These are phyloP conservation scores for Trypanosoma lewisi DNA, from an alignment of 208 protist species.

Conservation along the genomic window DNA sequence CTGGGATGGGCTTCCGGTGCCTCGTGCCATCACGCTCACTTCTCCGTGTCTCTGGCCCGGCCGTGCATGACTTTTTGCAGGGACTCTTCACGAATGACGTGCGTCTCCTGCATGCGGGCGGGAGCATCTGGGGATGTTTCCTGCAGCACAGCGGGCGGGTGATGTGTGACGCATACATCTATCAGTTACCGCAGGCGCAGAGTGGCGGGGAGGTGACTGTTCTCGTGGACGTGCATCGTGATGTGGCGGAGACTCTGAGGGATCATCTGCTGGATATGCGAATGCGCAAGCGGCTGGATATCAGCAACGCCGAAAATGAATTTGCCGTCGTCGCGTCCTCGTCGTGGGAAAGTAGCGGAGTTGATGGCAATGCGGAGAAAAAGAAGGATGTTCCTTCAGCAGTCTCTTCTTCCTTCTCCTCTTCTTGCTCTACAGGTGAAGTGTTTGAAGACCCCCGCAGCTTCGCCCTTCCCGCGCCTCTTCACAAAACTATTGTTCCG, in stretches of 20 bases:
- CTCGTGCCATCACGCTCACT: constrained; percentile 51
- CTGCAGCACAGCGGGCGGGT: constrained; percentile 79
- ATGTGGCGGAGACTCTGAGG: constrained; percentile 27
- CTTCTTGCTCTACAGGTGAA: constrained; percentile 21
- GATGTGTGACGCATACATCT: constrained; percentile 78
- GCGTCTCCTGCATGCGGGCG: constrained; percentile 42
- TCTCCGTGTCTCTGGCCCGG: constrained; percentile 52
- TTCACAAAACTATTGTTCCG: constrained; percentile 20
- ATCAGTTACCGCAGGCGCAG: constrained; percentile 35
- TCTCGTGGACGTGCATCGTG: constrained; percentile 63
- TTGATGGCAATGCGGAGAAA: neutral
- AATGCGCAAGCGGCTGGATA: constrained; percentile 73
- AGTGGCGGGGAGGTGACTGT: constrained; percentile 41
- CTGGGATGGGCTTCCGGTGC: constrained; percentile 27
- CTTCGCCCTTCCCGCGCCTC: constrained; percentile 29
- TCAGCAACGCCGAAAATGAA: constrained; percentile 51
- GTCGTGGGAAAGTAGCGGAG: neutral
- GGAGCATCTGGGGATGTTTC: constrained; percentile 80
- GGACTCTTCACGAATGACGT: constrained; percentile 84
- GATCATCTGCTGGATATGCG: constrained; percentile 76
- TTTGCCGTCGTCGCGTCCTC: constrained; percentile 47
- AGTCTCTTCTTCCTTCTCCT: neutral
- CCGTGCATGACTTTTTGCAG: constrained; percentile 72
- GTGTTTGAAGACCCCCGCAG: constrained; percentile 64
- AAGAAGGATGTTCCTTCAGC: neutral